Evolutionary conservation across 306 rosid genomes (phyloP).

Genomic region (Castanopsis chinensis): DNA sequence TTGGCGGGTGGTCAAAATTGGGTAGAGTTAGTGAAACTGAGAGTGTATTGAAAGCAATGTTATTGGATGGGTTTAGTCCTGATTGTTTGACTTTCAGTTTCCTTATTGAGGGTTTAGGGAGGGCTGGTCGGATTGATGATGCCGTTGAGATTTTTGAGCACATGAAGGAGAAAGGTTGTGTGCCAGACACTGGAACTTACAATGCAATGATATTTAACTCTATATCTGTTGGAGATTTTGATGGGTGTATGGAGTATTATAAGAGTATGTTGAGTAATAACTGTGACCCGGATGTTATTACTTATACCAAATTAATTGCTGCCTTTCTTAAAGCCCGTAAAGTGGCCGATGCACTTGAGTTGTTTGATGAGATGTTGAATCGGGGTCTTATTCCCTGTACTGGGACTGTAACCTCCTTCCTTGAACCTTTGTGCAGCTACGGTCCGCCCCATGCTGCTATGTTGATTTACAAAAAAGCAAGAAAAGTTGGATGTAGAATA

Average conservation of each 20-base stretch:
- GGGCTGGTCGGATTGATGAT: constrained; percentile 60
- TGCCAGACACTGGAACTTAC: constrained; percentile 39
- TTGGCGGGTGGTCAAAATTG: constrained; percentile 67
- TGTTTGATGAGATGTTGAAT: constrained; percentile 78
- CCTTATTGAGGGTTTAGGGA: constrained; percentile 71
- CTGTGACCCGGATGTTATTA: constrained; percentile 58
- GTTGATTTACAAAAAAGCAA: constrained; percentile 68
- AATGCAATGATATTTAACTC: constrained; percentile 79
- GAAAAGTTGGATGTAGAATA: constrained; percentile 56
- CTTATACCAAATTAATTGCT: constrained; percentile 55
- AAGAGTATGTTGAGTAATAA: constrained; percentile 45
- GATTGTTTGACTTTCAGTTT: constrained; percentile 44
- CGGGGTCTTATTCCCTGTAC: constrained; percentile 59
- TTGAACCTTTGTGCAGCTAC: constrained; percentile 68
- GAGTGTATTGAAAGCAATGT: constrained; percentile 59
- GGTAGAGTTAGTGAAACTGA: constrained; percentile 63
- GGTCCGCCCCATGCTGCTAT: constrained; percentile 94
- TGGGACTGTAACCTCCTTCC: constrained; percentile 57
- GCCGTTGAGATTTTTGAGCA: constrained; percentile 52
- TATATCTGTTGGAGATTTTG: constrained; percentile 46
- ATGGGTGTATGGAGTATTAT: constrained; percentile 55
- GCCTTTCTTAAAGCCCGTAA: constrained; percentile 58
- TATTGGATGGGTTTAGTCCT: constrained; percentile 52
- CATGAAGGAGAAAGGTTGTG: constrained; percentile 49
- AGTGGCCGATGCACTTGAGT: constrained; percentile 76